Evolutionary conservation across 129 eudicot genomes (phyloP), one percentile per base, ranked within the genome.

Genomic region (Flaveria trinervia): DNA sequence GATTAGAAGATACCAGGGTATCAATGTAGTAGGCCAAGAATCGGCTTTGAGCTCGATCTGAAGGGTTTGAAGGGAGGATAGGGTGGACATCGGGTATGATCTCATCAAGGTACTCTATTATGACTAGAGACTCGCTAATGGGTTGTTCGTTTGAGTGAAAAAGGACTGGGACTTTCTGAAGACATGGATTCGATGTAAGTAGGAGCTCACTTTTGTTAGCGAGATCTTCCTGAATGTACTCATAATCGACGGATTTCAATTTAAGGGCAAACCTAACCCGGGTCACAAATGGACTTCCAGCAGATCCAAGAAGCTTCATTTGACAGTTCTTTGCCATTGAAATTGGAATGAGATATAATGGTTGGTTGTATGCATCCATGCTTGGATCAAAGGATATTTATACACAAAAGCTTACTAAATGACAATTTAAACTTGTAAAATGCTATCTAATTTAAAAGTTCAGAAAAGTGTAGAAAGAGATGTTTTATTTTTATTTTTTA

Each of bases 1-100:
- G 60, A 57, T 57, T 3, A 25, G n/a, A 62, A 28, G n/a, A 26
- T 60, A 62, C 68, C 68, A 62, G 18, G 44, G 18, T 62, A 15
- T 62, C 68, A 26, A 62, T 13, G 43, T 26, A 25, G 44, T 62
- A 62, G 17, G 68, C 68, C 43, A 26, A 13, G 43, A 26, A 25
- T 15, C 68, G 68, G 44, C 17, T 25, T 26, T 62, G 68, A 62
- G 44, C 68, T 5, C 68, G 68, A 62, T 62, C 68, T 9, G 43
- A 15, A 30, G 84, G 82, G 77, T 82, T 65, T 13, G 78, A 71
- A 9, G 86, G 84, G 41, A 85, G 73, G 56, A 85, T 71, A 33
- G 79, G 64, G 23, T 81, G 82, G 70, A 68, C 86, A 49, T 74
- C 13, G n/a, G 81, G 23, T 80, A 76, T 76, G 50, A 46, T 44